Evolutionary conservation across 2,329 filamentous ascomycete genomes (phyloP).

Genomic region (Whalleya microplaca): DNA sequence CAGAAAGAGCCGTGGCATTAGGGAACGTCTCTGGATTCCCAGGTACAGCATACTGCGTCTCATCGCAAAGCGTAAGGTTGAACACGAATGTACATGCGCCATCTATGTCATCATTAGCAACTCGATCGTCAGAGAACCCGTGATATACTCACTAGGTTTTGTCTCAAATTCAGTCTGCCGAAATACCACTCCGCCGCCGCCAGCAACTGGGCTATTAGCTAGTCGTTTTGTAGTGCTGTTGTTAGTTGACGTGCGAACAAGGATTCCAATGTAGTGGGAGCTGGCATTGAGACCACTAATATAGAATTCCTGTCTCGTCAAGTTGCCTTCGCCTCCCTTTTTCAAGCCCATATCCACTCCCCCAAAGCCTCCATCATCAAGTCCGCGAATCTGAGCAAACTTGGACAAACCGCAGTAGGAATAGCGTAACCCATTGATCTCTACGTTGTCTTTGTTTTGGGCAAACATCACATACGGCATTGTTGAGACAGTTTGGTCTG

Average conservation of each 20-base stretch:
- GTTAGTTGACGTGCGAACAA: slow-evolving; percentile 62
- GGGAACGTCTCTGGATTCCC: slow-evolving; percentile 69
- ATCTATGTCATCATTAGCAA: slow-evolving; percentile 15
- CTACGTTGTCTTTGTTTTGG: slow-evolving; percentile 61
- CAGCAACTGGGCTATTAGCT: slow-evolving; percentile 54
- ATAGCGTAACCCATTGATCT: slow-evolving; percentile 70
- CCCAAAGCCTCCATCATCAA: slow-evolving; percentile 53
- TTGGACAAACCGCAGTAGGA: slow-evolving; percentile 82
- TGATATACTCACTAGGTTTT: slow-evolving; percentile 63
- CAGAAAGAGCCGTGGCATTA: slow-evolving; percentile 63
- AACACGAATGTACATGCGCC: slow-evolving; percentile 77
- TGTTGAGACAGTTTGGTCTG: slow-evolving; percentile 55
- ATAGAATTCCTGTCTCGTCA: slow-evolving; percentile 88
- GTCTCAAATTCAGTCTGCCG: slow-evolving; percentile 74
- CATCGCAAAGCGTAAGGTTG: slow-evolving; percentile 85
- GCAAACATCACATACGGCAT: slow-evolving; percentile 80
- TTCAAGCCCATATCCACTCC: slow-evolving; percentile 67
- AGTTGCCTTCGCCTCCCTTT: slow-evolving; percentile 63
- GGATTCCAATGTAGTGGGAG: slow-evolving; percentile 71
- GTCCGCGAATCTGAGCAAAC: slow-evolving; percentile 65
- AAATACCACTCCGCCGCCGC: slow-evolving; percentile 79
- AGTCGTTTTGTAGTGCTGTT: slow-evolving; percentile 49
- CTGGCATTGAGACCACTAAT: slow-evolving; percentile 74
- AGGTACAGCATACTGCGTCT: slow-evolving; percentile 90
- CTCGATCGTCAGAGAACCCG: not conserved